Conservation (phyloP, 2,329 filamentous ascomycete genomes). For the Pseudogymnoascus sp. region DNA sequence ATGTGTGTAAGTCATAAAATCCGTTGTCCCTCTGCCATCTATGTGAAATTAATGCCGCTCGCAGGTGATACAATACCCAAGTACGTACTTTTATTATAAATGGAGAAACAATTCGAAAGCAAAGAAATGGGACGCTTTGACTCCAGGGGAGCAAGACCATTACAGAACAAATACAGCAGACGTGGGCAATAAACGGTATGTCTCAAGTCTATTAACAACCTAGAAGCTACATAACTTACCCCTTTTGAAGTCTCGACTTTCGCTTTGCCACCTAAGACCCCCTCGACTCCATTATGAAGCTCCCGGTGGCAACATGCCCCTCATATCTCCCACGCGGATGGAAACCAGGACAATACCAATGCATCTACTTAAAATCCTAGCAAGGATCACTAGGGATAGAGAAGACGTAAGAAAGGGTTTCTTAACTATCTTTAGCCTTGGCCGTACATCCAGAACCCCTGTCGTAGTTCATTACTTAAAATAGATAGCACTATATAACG, state of each 20-base stretch:
- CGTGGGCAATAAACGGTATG: neutral
- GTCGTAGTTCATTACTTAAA: too few relatives aligned
- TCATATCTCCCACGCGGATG: too few relatives aligned
- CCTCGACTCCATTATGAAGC: too few relatives aligned
- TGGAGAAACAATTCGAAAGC: constrained; percentile 18
- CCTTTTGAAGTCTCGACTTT: neutral
- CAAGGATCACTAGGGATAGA: too few relatives aligned
- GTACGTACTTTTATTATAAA: neutral
- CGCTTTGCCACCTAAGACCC: neutral
- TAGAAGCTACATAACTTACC: neutral
- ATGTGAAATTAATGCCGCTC: neutral
- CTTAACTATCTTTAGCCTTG: too few relatives aligned
- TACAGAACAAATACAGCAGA: neutral
- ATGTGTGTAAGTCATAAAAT: neutral
- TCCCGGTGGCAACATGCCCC: too few relatives aligned
- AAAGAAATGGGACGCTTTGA: constrained; percentile 33
- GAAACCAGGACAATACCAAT: too few relatives aligned
- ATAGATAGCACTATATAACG: too few relatives aligned
- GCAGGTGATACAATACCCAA: neutral
- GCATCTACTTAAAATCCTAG: too few relatives aligned
- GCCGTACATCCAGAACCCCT: too few relatives aligned
- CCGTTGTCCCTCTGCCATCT: neutral
- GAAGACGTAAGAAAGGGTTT: too few relatives aligned
- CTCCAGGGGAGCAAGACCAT: constrained; percentile 15
- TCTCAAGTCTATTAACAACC: neutral